Evolutionary conservation across 2,329 filamentous ascomycete species (phyloP).

Genomic region (Trichoderma atrobrunneum): DNA sequence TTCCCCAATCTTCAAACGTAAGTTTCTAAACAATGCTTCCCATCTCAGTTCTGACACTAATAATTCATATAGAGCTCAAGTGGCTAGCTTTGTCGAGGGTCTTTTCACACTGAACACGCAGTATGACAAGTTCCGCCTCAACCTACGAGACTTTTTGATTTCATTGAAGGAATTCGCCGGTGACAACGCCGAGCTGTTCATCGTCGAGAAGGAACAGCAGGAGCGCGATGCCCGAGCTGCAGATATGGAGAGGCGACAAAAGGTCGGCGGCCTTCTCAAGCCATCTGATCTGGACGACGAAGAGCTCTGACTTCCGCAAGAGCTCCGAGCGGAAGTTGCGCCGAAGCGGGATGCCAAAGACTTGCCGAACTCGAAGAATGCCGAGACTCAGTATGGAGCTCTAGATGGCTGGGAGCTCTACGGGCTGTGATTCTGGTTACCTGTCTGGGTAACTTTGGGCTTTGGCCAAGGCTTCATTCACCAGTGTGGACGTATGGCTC

Average conservation of each 20-base stretch:
- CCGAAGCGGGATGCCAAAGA: constrained; percentile 34
- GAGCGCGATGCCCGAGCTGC: constrained; percentile 80
- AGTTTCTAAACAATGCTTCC: constrained; percentile 37
- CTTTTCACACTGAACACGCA: constrained; percentile 86
- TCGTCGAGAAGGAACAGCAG: constrained; percentile 91
- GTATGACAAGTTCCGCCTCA: constrained; percentile 91
- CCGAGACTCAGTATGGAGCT: constrained; percentile 27
- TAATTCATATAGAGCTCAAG: constrained; percentile 64
- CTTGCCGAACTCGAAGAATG: constrained; percentile 26
- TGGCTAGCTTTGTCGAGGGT: constrained; percentile 83
- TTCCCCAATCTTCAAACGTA: constrained; percentile 92
- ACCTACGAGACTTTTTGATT: constrained; percentile 94
- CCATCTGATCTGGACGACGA: constrained; percentile 94
- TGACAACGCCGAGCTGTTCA: constrained; percentile 90
- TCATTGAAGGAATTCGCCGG: constrained; percentile 95
- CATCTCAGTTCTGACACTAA: constrained; percentile 34
- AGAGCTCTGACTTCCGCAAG: constrained; percentile 78
- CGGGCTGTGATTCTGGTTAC: constrained; percentile 45
- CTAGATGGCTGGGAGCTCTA: constrained; percentile 66
- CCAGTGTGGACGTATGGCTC: neutral
- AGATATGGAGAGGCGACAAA: constrained; percentile 87
- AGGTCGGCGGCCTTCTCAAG: constrained; percentile 93
- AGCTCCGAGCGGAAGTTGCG: constrained; percentile 61
- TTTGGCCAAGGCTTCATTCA: neutral
- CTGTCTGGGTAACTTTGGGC: neutral